phyloP scores from a whole-genome alignment of 345 rosid genomes.

The Tarenaya hassleriana region DNA sequence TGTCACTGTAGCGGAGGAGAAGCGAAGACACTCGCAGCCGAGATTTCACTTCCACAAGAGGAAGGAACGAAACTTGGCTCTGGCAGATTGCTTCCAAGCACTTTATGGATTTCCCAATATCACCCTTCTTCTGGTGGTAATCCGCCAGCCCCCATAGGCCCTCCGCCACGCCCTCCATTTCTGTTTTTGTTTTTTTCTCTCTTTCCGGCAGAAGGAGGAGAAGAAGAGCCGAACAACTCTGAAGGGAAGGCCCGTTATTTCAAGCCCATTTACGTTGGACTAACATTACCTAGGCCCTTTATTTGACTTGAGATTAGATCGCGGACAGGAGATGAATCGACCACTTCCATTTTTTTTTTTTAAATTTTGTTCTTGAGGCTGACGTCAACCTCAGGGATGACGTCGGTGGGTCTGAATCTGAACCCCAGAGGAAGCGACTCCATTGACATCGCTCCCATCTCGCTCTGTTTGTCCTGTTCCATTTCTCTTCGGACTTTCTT shows the following conservation, averaged over 20 bases:
- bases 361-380: conserved; percentile 69
- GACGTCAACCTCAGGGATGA: conserved; percentile 70
- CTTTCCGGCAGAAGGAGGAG: not conserved
- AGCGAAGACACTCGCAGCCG: conserved; percentile 77
- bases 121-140: conserved; percentile 60
- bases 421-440: conserved; percentile 60
- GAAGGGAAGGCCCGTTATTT: too few relatives aligned
- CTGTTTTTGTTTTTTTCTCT: too few relatives aligned
- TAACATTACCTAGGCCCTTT: too few relatives aligned
- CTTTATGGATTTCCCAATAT: conserved; percentile 67
- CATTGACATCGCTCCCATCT: conserved; percentile 37
- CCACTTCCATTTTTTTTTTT: too few relatives aligned
- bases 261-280: too few relatives aligned
- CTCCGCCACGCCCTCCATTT: conserved; percentile 70
- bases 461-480: too few relatives aligned
- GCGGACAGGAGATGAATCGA: too few relatives aligned
- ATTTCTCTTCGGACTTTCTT: too few relatives aligned
- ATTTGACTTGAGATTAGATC: too few relatives aligned
- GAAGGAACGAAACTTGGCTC: conserved; percentile 58
- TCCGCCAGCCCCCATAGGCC: conserved; percentile 94
- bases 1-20: conserved; percentile 80
- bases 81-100: conserved; percentile 93
- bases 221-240: too few relatives aligned
- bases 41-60: conserved; percentile 79
- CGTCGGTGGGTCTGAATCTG: conserved; percentile 79